Evolutionary conservation across 208 protist species (phyloP).

Genomic region (Leishmania amazonensis): DNA sequence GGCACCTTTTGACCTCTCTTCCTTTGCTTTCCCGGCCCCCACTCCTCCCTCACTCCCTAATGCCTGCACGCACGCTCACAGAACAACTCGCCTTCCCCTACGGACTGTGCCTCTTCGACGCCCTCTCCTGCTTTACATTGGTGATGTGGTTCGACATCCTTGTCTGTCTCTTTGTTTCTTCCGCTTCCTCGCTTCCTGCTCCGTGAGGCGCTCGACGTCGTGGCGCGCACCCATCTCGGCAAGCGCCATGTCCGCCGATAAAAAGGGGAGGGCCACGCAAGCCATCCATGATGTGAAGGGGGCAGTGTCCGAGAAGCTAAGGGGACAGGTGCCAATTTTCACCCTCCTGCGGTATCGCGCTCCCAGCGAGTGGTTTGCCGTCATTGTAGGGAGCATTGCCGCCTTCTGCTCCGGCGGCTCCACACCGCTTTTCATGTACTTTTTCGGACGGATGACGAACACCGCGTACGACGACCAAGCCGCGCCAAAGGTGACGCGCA

Average conservation of each 20-base stretch:
- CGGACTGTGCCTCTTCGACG: background rate
- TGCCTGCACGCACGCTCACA: background rate
- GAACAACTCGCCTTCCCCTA: background rate
- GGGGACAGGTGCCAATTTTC: constrained; percentile 47
- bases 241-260: background rate
- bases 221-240: background rate
- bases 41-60: background rate
- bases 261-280: background rate
- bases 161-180: too few relatives aligned
- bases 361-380: constrained; percentile 47
- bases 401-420: constrained; percentile 60
- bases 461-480: constrained; percentile 44
- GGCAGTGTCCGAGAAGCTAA: background rate
- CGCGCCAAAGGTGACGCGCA: constrained; percentile 51
- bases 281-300: constrained; percentile 23
- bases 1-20: background rate
- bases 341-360: constrained; percentile 73
- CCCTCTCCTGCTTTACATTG: too few relatives aligned
- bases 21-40: background rate
- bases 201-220: background rate
- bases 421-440: constrained; percentile 78
- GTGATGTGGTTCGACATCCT: too few relatives aligned
- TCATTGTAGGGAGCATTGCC: constrained; percentile 63
- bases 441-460: constrained; percentile 80
- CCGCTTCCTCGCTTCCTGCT: background rate